phyloP scores from a whole-genome alignment of 2,329 filamentous ascomycete species.

The Ceratocystis lukuohia region DNA sequence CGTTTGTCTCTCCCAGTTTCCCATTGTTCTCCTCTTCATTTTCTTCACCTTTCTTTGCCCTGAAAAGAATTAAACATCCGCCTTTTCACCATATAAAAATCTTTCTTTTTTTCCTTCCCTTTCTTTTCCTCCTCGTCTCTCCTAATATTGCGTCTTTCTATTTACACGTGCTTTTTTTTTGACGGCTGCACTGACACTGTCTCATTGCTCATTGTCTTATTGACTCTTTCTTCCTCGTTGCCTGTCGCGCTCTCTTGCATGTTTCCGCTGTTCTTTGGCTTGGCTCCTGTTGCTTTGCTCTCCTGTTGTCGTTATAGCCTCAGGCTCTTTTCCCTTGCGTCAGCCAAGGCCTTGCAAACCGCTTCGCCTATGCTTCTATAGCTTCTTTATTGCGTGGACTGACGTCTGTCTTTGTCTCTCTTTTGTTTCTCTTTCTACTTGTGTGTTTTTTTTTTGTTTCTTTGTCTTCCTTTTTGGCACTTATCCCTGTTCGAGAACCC shows the following conservation, averaged over 20 bases:
- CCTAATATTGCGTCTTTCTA: constrained; percentile 1
- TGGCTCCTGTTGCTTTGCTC: background rate
- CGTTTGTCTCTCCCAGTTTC: background rate
- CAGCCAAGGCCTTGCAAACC: background rate
- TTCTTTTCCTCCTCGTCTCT: background rate
- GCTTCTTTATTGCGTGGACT: background rate
- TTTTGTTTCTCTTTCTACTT: background rate
- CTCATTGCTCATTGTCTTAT: background rate
- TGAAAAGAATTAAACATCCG: background rate
- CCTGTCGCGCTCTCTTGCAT: background rate
- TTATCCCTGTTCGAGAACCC: background rate
- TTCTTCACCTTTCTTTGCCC: background rate
- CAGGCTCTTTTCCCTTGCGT: background rate
- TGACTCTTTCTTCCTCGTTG: background rate
- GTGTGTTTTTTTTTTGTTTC: background rate
- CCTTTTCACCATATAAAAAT: background rate
- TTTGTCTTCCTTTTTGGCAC: background rate
- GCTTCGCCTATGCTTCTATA: constrained; percentile 2
- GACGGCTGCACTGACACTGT: background rate
- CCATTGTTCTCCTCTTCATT: constrained; percentile 1
- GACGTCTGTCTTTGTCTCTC: background rate
- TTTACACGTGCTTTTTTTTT: background rate
- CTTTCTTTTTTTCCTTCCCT: background rate
- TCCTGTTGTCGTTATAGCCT: background rate
- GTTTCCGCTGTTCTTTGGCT: background rate